Base-by-base conservation (phyloP, 768 basidiomycete genomes). In the Boletus tylopilopsis region DNA sequence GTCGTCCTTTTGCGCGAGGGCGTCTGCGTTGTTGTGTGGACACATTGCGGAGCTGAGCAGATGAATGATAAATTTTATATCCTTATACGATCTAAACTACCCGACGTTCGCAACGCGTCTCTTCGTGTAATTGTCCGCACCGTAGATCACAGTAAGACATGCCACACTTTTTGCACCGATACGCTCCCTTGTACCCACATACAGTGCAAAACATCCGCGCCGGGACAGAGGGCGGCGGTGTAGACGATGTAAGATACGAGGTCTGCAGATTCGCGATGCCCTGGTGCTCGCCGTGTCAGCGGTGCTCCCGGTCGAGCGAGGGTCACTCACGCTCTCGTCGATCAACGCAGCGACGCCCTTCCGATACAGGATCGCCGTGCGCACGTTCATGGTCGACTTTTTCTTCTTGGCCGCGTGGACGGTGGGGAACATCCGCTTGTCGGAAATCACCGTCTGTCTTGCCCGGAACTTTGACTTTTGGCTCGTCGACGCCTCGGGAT, bases 171-270 rank as follows among this genome's bases (percentile, higher is more conserved):
- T 77, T 79, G 70, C 91, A 94, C 47, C 78, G 84, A 63, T 94
- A 93, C 5, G 73, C 73, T 6, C 87, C 90, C 79, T 80, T 87
- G 65, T 88, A 92, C 3, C 91, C 89, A 57, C 91, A 93, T 22
- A 92, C 86, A n/a, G 88, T 82, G 62, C 91, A 94, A 13, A 93
- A 61, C 55, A 81, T 69, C 35, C 88, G 81, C 8, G 84, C 78
- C 6, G 90, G 88, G 49, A 84, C 79, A 2, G 64, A 66, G 0
- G 87, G 71, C 1, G 81, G 74, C 2, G 83, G 78, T 1, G 83
- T 77, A 25, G 68, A 72, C 13, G 85, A 86, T 18, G 83, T 88
- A 50, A 92, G 64, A 71, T 94, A 93, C 16, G 80, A 83, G 6
- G 88, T 80, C 13, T 76, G 71, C 33, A 82, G 64, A 48, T 73